Percentiles rank a stretch among this genome's conserved stretches.
Evolutionary conservation across 371 early-diverging fungal genomes (phyloP).

Genomic region (Scutellospora calospora): DNA sequence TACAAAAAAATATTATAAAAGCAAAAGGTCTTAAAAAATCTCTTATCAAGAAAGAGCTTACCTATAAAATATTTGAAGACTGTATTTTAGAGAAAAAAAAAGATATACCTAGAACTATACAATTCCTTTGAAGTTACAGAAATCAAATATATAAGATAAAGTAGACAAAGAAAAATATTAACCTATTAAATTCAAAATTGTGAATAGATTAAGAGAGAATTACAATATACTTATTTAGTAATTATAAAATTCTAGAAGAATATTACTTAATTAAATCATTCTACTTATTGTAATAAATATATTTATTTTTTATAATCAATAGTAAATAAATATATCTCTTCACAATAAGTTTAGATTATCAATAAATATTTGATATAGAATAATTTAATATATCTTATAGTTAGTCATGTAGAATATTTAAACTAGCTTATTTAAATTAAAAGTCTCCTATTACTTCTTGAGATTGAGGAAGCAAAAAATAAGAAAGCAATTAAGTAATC

Average conservation of each 20-base stretch:
- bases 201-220: not conserved
- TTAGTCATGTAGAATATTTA: conserved; percentile 37
- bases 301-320: too few relatives aligned
- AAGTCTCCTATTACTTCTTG: not conserved
- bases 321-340: too few relatives aligned
- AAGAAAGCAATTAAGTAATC: too few relatives aligned
- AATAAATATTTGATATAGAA: too few relatives aligned
- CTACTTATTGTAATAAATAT: too few relatives aligned
- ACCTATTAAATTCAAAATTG: not conserved
- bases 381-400: not conserved
- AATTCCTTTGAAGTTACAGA: conserved; percentile 30
- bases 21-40: conserved; percentile 38
- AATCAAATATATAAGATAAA: conserved; percentile 9
- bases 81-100: conserved; percentile 20
- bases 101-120: not conserved
- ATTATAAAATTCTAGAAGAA: not conserved
- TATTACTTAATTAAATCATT: too few relatives aligned
- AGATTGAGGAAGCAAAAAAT: too few relatives aligned
- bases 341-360: conserved; percentile 35
- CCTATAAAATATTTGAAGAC: conserved; percentile 26
- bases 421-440: conserved; percentile 22
- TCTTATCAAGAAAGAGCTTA: conserved; percentile 36
- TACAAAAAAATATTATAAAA: conserved; percentile 21
- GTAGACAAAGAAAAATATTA: conserved; percentile 24
- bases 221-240: conserved; percentile 10